A percentile compares a stretch with the other conserved stretches of the same genome.
These are phyloP conservation scores for Podila horticola DNA, from an alignment of 192 early-diverging fungal species.

Conservation along the genomic window DNA sequence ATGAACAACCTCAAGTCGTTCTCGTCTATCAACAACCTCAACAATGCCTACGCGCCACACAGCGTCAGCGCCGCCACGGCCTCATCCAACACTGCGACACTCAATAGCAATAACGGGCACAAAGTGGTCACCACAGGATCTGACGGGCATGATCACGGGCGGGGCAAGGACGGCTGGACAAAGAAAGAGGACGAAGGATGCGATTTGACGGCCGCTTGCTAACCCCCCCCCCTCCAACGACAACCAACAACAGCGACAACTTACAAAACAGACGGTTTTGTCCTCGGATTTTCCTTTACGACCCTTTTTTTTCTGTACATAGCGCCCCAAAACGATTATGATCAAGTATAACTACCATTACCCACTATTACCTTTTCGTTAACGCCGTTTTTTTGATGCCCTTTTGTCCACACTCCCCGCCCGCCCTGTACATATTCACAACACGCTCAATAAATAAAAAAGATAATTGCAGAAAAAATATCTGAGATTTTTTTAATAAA, in stretches of 20 bases:
- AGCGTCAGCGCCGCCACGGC: not conserved
- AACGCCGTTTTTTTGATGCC: no score
- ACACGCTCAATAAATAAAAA: no score
- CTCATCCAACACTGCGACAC: not conserved
- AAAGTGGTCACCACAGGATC: not conserved
- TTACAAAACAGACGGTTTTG: not conserved
- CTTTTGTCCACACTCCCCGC: no score
- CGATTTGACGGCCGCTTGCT: conserved; percentile 16
- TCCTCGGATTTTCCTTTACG: no score
- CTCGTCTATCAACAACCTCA: conserved; percentile 6
- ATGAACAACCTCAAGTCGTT: conserved; percentile 31
- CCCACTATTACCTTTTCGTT: no score
- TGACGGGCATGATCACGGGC: not conserved
- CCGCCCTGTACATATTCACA: no score
- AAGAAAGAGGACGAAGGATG: conserved; percentile 25
- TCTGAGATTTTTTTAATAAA: no score
- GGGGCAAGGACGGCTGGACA: conserved; percentile 4
- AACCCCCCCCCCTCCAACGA: no score
- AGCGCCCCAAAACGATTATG: no score
- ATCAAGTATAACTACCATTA: no score
- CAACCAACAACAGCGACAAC: not conserved
- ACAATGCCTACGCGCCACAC: not conserved
- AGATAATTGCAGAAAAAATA: no score
- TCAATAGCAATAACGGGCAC: not conserved
- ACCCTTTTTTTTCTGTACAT: not conserved